phyloP scores from a whole-genome alignment of 164 flowering plant genomes.

The Litsea cubeba region DNA sequence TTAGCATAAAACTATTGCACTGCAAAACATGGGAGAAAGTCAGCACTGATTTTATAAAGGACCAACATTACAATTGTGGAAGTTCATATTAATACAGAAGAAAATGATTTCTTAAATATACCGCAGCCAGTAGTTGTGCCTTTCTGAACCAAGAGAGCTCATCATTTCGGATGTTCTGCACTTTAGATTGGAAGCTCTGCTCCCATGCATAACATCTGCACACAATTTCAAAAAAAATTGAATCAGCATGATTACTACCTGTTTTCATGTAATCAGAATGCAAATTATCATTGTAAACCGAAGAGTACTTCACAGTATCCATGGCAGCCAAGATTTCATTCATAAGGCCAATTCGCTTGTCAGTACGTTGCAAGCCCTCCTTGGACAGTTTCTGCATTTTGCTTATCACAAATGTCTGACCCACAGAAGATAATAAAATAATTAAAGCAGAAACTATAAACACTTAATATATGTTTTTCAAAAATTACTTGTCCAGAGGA shows the following conservation, averaged over 20 bases:
- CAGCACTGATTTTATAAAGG: not conserved
- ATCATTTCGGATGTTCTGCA: slow-evolving; percentile 60
- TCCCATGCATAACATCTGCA: slow-evolving; percentile 99
- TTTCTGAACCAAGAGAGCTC: slow-evolving; percentile 92
- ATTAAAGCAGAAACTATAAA: not conserved
- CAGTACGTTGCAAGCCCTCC: slow-evolving; percentile 95
- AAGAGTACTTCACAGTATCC: slow-evolving; percentile 93
- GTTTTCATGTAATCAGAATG: not conserved
- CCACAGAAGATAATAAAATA: slow-evolving; percentile 7
- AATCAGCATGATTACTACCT: slow-evolving; percentile 6
- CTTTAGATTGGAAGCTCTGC: slow-evolving; percentile 78
- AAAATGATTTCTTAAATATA: slow-evolving; percentile 21
- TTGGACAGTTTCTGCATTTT: slow-evolving; percentile 78
- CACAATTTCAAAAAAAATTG: slow-evolving; percentile 10
- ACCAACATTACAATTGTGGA: not conserved
- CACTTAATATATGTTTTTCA: not conserved
- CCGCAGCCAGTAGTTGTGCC: slow-evolving; percentile 76
- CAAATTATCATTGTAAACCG: not conserved
- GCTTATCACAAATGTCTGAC: slow-evolving; percentile 79
- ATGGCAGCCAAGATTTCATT: slow-evolving; percentile 97
- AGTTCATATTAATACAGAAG: not conserved
- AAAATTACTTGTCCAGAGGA: not conserved
- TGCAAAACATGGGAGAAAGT: slow-evolving; percentile 36
- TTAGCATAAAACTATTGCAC: slow-evolving; percentile 78
- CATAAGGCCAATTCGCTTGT: slow-evolving; percentile 97